phyloP scores from a whole-genome alignment of 2,329 filamentous ascomycete species.

The Ceratocystis colombiana region DNA sequence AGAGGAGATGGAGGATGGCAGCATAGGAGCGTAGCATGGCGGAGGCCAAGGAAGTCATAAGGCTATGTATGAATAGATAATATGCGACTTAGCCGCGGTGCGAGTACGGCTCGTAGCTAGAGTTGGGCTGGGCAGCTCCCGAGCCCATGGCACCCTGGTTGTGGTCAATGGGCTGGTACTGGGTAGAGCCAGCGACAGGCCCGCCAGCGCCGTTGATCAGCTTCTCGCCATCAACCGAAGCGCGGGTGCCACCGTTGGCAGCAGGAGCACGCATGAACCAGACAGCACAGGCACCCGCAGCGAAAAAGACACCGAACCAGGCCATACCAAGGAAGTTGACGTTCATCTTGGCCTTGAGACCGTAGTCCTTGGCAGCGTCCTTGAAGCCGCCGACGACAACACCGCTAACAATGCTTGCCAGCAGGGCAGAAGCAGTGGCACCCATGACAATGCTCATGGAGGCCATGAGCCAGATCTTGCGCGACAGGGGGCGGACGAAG shows the following conservation, averaged over 20 bases:
- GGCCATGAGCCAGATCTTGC: slow-evolving; percentile 66
- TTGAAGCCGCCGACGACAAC: slow-evolving; percentile 61
- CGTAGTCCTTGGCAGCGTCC: slow-evolving; percentile 57
- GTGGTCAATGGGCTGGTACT: slow-evolving; percentile 34
- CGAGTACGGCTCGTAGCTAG: slow-evolving; percentile 53
- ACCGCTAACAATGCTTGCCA: slow-evolving; percentile 64
- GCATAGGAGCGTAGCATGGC: background rate
- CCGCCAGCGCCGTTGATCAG: slow-evolving; percentile 27
- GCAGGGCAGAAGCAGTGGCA: slow-evolving; percentile 54
- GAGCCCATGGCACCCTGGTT: slow-evolving; percentile 30
- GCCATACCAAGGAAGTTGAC: slow-evolving; percentile 57
- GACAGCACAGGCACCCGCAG: slow-evolving; percentile 67
- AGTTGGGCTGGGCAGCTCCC: slow-evolving; percentile 38
- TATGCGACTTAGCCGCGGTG: slow-evolving; percentile 40
- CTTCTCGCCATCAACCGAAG: slow-evolving; percentile 37
- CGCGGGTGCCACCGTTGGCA: slow-evolving; percentile 39
- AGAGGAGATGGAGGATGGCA: background rate
- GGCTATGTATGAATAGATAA: too few species aligned
- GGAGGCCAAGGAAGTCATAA: background rate
- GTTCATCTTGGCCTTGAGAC: slow-evolving; percentile 58
- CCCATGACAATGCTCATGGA: slow-evolving; percentile 48
- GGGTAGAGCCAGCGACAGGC: slow-evolving; percentile 30
- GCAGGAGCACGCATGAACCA: slow-evolving; percentile 65
- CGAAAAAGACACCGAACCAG: slow-evolving; percentile 74
- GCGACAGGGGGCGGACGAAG: slow-evolving; percentile 71